phyloP scores from a whole-genome alignment of 2,329 filamentous ascomycete genomes.

The Colletotrichum destructivum region DNA sequence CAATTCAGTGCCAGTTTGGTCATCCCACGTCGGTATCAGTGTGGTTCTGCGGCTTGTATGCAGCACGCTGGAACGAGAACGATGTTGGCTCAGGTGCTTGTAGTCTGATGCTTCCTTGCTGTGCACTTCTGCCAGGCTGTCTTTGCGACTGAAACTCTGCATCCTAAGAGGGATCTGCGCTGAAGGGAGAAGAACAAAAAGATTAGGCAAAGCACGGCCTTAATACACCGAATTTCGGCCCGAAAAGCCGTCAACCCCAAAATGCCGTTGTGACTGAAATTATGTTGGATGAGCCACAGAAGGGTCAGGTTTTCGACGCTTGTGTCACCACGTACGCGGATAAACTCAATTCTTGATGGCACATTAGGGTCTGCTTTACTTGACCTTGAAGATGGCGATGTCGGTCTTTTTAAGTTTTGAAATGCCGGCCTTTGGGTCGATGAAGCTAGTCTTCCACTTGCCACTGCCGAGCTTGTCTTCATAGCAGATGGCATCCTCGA shows the following conservation, averaged over 20 bases:
- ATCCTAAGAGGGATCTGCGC: not conserved
- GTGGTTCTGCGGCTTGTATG: constrained; percentile 1
- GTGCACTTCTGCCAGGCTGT: not conserved
- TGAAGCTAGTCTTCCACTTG: constrained; percentile 16
- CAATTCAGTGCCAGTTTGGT: not conserved
- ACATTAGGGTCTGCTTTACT: not conserved
- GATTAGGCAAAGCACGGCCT: not conserved
- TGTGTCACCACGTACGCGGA: not conserved
- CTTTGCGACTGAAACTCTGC: constrained; percentile 12
- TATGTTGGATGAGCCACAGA: constrained; percentile 17
- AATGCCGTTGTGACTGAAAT: not conserved
- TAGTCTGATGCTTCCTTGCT: constrained; percentile 22
- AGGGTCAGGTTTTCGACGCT: not conserved
- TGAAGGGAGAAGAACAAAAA: not conserved
- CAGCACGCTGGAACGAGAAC: constrained; percentile 4
- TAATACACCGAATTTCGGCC: constrained; percentile 15
- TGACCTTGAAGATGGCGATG: not conserved
- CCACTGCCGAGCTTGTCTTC: constrained; percentile 14
- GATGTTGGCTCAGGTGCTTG: not conserved
- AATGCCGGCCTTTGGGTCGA: not conserved
- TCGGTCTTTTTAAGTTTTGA: not conserved
- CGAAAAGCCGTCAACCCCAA: constrained; percentile 3
- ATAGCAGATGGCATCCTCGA: constrained; percentile 6
- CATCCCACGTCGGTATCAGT: constrained; percentile 15
- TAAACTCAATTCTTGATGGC: not conserved